Percentiles rank a stretch among this genome's conserved stretches.
These are phyloP conservation scores for Nakazawaea siamensis DNA, from an alignment of 805 yeast genomes.

Conservation along the genomic window DNA sequence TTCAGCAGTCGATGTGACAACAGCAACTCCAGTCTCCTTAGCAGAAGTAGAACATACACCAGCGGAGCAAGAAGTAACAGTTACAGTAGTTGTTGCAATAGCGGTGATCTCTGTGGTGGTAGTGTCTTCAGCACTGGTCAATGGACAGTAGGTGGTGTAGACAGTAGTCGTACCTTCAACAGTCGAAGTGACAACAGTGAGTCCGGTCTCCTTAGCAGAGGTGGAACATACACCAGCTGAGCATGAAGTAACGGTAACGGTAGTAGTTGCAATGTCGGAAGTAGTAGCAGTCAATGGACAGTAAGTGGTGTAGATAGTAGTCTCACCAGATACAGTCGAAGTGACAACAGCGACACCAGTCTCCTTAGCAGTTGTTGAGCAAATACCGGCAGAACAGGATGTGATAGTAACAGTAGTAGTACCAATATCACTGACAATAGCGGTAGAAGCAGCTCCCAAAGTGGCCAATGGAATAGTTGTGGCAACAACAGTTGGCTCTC, in stretches of 20 bases:
- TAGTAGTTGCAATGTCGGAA: background rate
- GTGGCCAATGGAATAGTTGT: constrained; percentile 5
- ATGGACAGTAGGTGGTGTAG: background rate
- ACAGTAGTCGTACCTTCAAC: background rate
- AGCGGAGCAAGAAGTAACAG: too few relatives aligned
- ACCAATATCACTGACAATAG: background rate
- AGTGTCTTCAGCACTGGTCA: background rate
- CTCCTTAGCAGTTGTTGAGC: background rate
- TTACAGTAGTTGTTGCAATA: background rate
- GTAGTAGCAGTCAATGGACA: background rate
- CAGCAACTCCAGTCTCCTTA: background rate
- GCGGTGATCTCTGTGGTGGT: background rate
- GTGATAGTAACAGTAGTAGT: constrained; percentile 1
- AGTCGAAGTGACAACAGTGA: background rate
- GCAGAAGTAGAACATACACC: too few relatives aligned
- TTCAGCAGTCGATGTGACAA: background rate
- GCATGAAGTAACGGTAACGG: too few relatives aligned
- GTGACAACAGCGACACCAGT: background rate
- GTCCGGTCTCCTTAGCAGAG: background rate
- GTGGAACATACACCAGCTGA: too few relatives aligned
- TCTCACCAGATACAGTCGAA: background rate
- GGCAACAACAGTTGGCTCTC: constrained; percentile 2
- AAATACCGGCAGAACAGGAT: too few relatives aligned
- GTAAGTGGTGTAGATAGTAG: background rate
- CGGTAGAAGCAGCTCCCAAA: background rate